Evolutionary conservation across 2,329 filamentous ascomycete species (phyloP), one percentile per base, ranked within the genome.

Genomic region (Coniochaeta prunicola): DNA sequence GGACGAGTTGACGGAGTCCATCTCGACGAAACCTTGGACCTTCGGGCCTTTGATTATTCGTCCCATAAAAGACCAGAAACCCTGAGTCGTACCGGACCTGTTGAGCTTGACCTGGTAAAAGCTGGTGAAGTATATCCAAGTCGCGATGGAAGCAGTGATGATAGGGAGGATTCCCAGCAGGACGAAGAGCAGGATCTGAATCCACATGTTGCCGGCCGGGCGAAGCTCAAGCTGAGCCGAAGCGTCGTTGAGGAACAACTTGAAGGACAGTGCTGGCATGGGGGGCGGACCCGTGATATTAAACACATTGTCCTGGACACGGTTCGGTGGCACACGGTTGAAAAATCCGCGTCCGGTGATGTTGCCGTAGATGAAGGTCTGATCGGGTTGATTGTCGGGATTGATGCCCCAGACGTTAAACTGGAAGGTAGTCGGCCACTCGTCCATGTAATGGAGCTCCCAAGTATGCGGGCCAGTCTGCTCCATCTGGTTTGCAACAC

Each of bases 321-420:
- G 83, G 13, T 79, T 82, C 7, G 84, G 85, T 1, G 84, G 80
- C 31, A 88, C 75, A 38, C 83, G 82, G 67, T 88, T 85, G 24
- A 87, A 71, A 8, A 88, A 74, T 2, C 75, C 76, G 66, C 87
- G 84, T 28, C 74, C 74, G 65, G 88, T 81, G 15, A 85, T 77
- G 66, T 88, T 85, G 24, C 86, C 86, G 61, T 79, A 81, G 2
- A 85, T 78, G 59, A 76, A 78, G 8, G 79, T 80, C 61, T 83
- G 76, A 68, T 88, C 85, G 0, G 85, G 84, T 63, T 81, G 73
- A 21, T 84, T 83, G 68, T 87, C 79, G 0, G 80, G 78, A 64
- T 87, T 85, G 67, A 87, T 83, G 56, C 85, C 86, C 85, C 86
- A 88, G 4, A 86, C 77, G 63, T 87, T 88, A 60, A 87, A 71